A percentile compares a stretch with the other conserved stretches of the same genome.
Evolutionary conservation across 306 rosid species (phyloP).

Genomic region (Sphenostylis stenocarpa): DNA sequence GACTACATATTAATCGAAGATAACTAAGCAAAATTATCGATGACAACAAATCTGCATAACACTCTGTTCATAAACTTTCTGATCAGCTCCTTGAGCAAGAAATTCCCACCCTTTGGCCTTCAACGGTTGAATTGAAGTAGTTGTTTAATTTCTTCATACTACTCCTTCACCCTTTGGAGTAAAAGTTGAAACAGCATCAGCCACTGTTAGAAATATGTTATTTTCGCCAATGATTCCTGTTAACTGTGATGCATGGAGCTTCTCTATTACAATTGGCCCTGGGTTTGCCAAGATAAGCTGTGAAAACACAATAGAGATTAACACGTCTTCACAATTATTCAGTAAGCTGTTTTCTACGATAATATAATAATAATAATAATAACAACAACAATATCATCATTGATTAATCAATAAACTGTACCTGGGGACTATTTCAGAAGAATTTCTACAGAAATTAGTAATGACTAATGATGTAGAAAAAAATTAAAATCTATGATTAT

Average conservation of each 20-base stretch:
- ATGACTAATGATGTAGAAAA: constrained; percentile 3
- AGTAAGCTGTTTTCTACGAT: background rate
- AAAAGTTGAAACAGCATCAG: constrained; percentile 58
- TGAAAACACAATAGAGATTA: background rate
- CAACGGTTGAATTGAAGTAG: background rate
- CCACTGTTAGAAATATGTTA: constrained; percentile 67
- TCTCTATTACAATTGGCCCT: constrained; percentile 73
- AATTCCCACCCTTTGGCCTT: background rate
- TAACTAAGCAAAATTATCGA: background rate
- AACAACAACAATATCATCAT: background rate
- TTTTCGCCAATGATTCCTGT: constrained; percentile 53
- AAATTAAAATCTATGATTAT: background rate
- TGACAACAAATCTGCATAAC: background rate
- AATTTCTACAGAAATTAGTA: background rate
- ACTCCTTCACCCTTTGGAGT: constrained; percentile 36
- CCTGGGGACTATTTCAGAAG: background rate
- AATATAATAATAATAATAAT: background rate
- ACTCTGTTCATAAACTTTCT: background rate
- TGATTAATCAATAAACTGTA: too few species aligned
- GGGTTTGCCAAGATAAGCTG: constrained; percentile 83
- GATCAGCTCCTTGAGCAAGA: background rate
- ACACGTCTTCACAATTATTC: background rate
- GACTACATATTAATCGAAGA: background rate
- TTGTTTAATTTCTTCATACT: background rate
- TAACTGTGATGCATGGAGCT: constrained; percentile 62